These are phyloP conservation scores for Scedosporium minutisporum DNA, from an alignment of 2,329 filamentous ascomycete genomes.

Conservation along the genomic window DNA sequence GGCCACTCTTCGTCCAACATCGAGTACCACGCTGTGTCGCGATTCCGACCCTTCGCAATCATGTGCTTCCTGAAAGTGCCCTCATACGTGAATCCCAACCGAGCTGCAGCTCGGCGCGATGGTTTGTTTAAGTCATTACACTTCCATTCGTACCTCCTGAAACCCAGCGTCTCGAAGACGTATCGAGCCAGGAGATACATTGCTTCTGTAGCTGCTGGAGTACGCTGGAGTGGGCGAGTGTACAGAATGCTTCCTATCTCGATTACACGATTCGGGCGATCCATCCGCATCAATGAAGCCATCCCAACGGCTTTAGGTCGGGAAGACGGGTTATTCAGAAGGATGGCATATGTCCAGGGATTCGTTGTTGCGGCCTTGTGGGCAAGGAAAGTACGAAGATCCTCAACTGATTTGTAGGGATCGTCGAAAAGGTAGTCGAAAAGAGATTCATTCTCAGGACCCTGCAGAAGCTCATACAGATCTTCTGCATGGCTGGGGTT, in stretches of 20 bases:
- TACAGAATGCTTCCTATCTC: slow-evolving; percentile 51
- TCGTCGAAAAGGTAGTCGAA: too few relatives aligned
- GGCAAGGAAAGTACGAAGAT: too few relatives aligned
- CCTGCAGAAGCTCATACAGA: too few relatives aligned
- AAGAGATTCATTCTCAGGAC: too few relatives aligned
- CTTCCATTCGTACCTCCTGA: slow-evolving; percentile 55
- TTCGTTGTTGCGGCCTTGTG: too few relatives aligned
- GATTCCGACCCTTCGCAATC: slow-evolving; percentile 43
- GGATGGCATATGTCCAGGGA: too few relatives aligned
- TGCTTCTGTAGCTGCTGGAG: slow-evolving; percentile 46
- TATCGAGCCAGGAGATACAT: slow-evolving; percentile 45
- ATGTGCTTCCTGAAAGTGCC: slow-evolving; percentile 52
- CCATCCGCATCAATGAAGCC: too few relatives aligned
- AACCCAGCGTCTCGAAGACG: slow-evolving; percentile 43
- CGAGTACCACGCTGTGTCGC: slow-evolving; percentile 53
- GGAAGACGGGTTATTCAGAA: too few relatives aligned
- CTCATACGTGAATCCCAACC: slow-evolving; percentile 50
- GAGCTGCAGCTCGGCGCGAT: slow-evolving; percentile 42
- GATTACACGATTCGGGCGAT: slow-evolving; percentile 17
- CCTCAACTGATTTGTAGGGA: too few relatives aligned
- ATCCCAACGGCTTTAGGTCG: too few relatives aligned
- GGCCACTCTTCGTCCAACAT: slow-evolving; percentile 52
- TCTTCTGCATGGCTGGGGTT: too few relatives aligned
- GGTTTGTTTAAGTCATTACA: slow-evolving; percentile 46
- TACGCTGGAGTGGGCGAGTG: slow-evolving; percentile 38